Conservation (phyloP, 495 filamentous ascomycete genomes). For the Recurvomyces mirabilis region DNA sequence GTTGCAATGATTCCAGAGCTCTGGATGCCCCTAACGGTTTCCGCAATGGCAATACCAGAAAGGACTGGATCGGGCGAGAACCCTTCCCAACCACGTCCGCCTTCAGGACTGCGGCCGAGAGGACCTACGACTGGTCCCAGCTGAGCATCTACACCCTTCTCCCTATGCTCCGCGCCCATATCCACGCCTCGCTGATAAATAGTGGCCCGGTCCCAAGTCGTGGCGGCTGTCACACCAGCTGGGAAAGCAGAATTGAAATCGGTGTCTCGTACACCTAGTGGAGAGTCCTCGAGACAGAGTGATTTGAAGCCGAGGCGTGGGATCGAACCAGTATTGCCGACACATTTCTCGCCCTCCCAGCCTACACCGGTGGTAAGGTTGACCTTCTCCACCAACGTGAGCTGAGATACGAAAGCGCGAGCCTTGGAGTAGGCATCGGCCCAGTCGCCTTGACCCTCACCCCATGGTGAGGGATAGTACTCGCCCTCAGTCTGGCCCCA, state of each 20-base stretch:
- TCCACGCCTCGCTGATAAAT: slow-evolving; percentile 30
- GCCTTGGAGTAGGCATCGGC: slow-evolving; percentile 66
- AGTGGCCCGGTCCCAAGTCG: slow-evolving; percentile 32
- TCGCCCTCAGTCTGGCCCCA: slow-evolving; percentile 41
- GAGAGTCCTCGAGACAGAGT: slow-evolving; percentile 83
- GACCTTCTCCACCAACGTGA: slow-evolving; percentile 83
- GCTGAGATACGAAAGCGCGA: slow-evolving; percentile 62
- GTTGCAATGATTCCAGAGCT: slow-evolving; percentile 32
- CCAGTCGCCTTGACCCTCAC: slow-evolving; percentile 61
- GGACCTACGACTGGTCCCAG: slow-evolving; percentile 87
- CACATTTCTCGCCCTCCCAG: slow-evolving; percentile 67
- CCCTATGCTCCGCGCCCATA: slow-evolving; percentile 31
- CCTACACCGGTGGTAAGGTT: slow-evolving; percentile 84
- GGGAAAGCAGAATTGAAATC: slow-evolving; percentile 34
- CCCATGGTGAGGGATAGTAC: slow-evolving; percentile 79
- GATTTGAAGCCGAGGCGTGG: slow-evolving; percentile 68
- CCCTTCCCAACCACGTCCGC: slow-evolving; percentile 76
- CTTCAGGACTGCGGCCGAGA: slow-evolving; percentile 49
- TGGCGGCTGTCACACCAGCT: slow-evolving; percentile 31
- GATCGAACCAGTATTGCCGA: slow-evolving; percentile 62
- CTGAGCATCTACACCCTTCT: slow-evolving; percentile 56
- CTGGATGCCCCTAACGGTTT: slow-evolving; percentile 33
- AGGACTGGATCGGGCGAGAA: slow-evolving; percentile 36
- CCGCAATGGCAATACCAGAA: slow-evolving; percentile 29
- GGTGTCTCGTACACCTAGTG: slow-evolving; percentile 62